Percentiles rank a stretch among this genome's conserved stretches.
Evolutionary conservation across 495 filamentous ascomycete genomes (phyloP).

Genomic region (Patellaria atrata): DNA sequence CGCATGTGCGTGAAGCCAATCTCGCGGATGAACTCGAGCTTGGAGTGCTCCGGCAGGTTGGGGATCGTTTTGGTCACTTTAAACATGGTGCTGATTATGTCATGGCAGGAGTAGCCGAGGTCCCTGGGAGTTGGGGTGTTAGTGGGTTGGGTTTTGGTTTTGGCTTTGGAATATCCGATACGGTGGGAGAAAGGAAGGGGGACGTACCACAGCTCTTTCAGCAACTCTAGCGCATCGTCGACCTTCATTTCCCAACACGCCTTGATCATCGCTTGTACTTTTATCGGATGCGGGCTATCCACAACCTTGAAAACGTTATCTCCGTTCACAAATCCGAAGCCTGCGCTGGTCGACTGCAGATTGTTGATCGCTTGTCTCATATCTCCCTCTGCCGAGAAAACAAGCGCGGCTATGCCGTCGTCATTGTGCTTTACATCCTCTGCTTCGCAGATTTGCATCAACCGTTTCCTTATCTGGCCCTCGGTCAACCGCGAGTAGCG

Average conservation of each 20-base stretch:
- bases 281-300: slow-evolving; percentile 91
- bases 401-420: slow-evolving; percentile 85
- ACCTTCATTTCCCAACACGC: slow-evolving; percentile 85
- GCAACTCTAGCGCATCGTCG: slow-evolving; percentile 67
- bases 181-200: no score
- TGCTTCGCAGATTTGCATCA: slow-evolving; percentile 82
- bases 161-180: no score
- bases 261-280: slow-evolving; percentile 97
- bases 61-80: slow-evolving; percentile 90
- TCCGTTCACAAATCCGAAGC: slow-evolving; percentile 90
- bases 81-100: slow-evolving; percentile 99
- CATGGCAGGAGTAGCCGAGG: slow-evolving; percentile 86
- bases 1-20: slow-evolving; percentile 99
- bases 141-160: background rate
- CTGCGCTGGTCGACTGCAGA: slow-evolving; percentile 85
- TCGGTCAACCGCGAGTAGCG: slow-evolving; percentile 89
- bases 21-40: slow-evolving; percentile 84
- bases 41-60: slow-evolving; percentile 77
- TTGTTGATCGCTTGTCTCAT: slow-evolving; percentile 99
- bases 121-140: slow-evolving; percentile 30
- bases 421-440: slow-evolving; percentile 68
- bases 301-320: slow-evolving; percentile 99
- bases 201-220: slow-evolving; percentile 77
- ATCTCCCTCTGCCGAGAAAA: slow-evolving; percentile 95
- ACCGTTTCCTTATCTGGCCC: slow-evolving; percentile 72